Evolutionary conservation across 2,329 filamentous ascomycete species (phyloP).

Genomic region (Tolypocladium amazonense): DNA sequence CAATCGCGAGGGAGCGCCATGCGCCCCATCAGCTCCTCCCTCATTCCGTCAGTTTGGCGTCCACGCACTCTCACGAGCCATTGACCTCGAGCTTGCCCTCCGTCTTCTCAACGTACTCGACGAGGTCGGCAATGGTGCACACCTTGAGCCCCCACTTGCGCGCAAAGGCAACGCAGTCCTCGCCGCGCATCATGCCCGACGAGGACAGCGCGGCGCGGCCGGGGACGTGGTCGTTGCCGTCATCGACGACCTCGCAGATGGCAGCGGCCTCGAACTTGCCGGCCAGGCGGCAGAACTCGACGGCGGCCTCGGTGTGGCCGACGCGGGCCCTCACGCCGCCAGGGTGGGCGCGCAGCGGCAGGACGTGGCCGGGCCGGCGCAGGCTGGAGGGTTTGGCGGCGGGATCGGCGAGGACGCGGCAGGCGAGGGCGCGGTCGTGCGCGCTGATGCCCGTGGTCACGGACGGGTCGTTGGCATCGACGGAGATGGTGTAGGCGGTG

Average conservation of each 20-base stretch:
- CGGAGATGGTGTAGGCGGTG: slow-evolving; percentile 86
- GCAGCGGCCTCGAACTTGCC: slow-evolving; percentile 69
- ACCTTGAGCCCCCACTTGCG: slow-evolving; percentile 82
- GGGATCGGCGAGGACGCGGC: slow-evolving; percentile 64
- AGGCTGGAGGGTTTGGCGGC: slow-evolving; percentile 49
- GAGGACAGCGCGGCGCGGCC: slow-evolving; percentile 55
- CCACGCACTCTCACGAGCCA: slow-evolving; percentile 15
- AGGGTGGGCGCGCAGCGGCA: slow-evolving; percentile 68
- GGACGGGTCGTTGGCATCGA: slow-evolving; percentile 64
- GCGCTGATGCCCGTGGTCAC: slow-evolving; percentile 87
- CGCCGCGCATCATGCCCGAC: slow-evolving; percentile 84
- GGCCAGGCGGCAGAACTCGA: slow-evolving; percentile 80
- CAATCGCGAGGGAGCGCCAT: neutral
- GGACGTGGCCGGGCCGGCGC: slow-evolving; percentile 77
- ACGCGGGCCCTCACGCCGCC: slow-evolving; percentile 72
- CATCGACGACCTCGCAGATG: slow-evolving; percentile 87
- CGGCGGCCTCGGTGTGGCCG: slow-evolving; percentile 88
- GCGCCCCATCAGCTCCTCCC: neutral
- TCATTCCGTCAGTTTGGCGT: neutral
- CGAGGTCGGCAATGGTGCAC: slow-evolving; percentile 89
- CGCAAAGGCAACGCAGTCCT: slow-evolving; percentile 82
- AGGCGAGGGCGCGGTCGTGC: slow-evolving; percentile 74
- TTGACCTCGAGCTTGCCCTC: slow-evolving; percentile 45
- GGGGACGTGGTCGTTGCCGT: slow-evolving; percentile 56
- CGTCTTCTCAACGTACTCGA: slow-evolving; percentile 65